Base-by-base conservation (phyloP, 2,329 filamentous ascomycete genomes). In the Dendryphion nanum region DNA sequence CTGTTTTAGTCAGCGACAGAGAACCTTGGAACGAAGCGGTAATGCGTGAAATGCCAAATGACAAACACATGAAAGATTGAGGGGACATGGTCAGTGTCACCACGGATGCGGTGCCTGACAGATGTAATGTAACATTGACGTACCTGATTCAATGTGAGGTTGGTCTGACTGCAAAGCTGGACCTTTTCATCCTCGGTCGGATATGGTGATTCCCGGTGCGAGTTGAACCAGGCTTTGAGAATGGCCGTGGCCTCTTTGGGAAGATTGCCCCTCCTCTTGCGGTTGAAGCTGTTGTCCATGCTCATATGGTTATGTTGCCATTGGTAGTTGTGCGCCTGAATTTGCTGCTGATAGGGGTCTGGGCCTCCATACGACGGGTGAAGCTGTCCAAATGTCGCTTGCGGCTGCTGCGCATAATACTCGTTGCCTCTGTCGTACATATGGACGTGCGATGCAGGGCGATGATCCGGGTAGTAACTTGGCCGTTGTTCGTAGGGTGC, bases 221-320 rank as follows among this genome's bases (percentile, higher is more conserved):
- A 43, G 3, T 35, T n/a, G 49, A 94, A 90, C 89, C 89, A 95
- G 0, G 79, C 73, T 37, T 86, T 80, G 28, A 95, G 73, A 49
- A 86, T 83, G 59, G 90, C 86, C 0, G 89, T 95, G 0, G 88
- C 87, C 38, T 89, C 85, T 59, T 94, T 94, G n/a, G 89, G 89
- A 3, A 95, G 73, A 57, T 95, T 95, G 1, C 89, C 89, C 26
- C 89, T 77, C 36, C 89, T 76, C 61, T 74, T 72, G 53, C 76
- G 51, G 42, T 77, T 61, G 45, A 60, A 63, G 2, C 47, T 55
- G n/a, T 55, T 53, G 23, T 63, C 57, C 8, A 55, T 41, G 15
- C 52, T 53, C 7, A 59, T 38, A 10, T 26, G 23, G 14, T 53
- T 43, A 18, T 53, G 48, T 29, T 64, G 61, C 38, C 63, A 64